Evolutionary conservation across 2,329 filamentous ascomycete genomes (phyloP).

Genomic region (Colletotrichum musae): DNA sequence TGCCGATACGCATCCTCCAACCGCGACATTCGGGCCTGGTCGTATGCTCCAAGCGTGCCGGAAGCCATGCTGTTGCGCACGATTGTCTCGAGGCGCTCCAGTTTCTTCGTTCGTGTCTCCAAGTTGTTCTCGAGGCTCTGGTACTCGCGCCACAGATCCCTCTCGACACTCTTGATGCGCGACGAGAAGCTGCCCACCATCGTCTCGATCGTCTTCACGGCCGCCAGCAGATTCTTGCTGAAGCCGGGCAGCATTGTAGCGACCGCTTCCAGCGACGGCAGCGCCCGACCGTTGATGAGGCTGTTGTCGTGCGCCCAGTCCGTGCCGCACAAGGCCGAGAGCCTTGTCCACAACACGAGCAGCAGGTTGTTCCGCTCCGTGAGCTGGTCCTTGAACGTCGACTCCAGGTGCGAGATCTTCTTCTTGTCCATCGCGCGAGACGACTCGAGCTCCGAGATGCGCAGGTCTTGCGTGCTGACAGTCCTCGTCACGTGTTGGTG

Average conservation of each 20-base stretch:
- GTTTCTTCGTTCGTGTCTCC: conserved; percentile 83
- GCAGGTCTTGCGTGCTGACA: conserved; percentile 86
- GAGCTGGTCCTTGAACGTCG: conserved; percentile 87
- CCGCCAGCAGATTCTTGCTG: conserved; percentile 88
- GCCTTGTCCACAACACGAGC: conserved; percentile 89
- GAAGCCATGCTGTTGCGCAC: conserved; percentile 75
- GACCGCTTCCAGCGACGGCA: conserved; percentile 89
- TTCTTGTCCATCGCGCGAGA: conserved; percentile 83
- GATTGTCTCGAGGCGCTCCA: conserved; percentile 88
- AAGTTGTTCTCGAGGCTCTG: conserved; percentile 86
- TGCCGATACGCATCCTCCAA: conserved; percentile 74
- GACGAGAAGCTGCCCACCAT: conserved; percentile 84
- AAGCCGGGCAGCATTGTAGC: conserved; percentile 89
- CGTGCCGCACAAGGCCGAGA: conserved; percentile 87
- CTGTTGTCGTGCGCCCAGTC: conserved; percentile 95
- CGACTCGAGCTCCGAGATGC: conserved; percentile 89
- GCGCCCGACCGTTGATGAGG: conserved; percentile 86
- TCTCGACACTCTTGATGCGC: conserved; percentile 88
- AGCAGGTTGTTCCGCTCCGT: conserved; percentile 91
- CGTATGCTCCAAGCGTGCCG: conserved; percentile 60
- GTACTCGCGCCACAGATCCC: conserved; percentile 92
- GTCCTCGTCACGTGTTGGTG: conserved; percentile 90
- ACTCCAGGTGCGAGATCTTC: conserved; percentile 82
- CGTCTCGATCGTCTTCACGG: conserved; percentile 88
- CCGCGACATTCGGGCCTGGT: conserved; percentile 64